phyloP scores from a whole-genome alignment of 2,329 filamentous ascomycete species.

The Alternaria dauci region DNA sequence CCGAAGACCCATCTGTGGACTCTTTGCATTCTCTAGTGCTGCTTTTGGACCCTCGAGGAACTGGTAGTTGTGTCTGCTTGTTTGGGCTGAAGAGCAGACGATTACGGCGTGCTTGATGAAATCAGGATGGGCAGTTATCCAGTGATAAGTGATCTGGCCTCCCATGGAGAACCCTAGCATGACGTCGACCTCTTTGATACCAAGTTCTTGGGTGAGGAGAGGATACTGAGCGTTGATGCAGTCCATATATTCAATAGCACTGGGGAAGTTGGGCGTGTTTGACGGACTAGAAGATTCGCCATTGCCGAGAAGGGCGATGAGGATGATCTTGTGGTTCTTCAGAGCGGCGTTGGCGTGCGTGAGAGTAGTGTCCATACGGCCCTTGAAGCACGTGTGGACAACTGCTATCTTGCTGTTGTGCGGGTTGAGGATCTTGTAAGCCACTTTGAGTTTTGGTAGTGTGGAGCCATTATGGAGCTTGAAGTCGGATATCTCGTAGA shows the following conservation, averaged over 20 bases:
- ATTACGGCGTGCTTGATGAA: constrained; percentile 56
- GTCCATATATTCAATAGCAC: constrained; percentile 57
- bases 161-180: constrained; percentile 67
- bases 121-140: constrained; percentile 60
- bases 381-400: constrained; percentile 65
- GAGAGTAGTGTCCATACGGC: constrained; percentile 59
- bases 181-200: constrained; percentile 55
- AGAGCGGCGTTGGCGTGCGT: constrained; percentile 57
- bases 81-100: constrained; percentile 61
- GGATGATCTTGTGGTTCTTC: constrained; percentile 60
- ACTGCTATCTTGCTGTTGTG: constrained; percentile 44
- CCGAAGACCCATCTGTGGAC: constrained; percentile 47
- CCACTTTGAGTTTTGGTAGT: constrained; percentile 24
- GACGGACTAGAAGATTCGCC: constrained; percentile 64
- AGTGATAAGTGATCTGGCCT: constrained; percentile 63
- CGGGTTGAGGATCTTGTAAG: constrained; percentile 38
- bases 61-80: constrained; percentile 62
- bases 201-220: constrained; percentile 53
- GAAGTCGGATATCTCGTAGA: constrained; percentile 29
- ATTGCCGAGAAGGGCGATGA: constrained; percentile 63
- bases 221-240: constrained; percentile 61
- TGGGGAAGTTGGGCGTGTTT: constrained; percentile 58
- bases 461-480: constrained; percentile 29
- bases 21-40: constrained; percentile 56
- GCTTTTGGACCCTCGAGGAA: constrained; percentile 64